Conservation (phyloP, 2,329 filamentous ascomycete genomes). For the Drechslerella coelobrocha region DNA sequence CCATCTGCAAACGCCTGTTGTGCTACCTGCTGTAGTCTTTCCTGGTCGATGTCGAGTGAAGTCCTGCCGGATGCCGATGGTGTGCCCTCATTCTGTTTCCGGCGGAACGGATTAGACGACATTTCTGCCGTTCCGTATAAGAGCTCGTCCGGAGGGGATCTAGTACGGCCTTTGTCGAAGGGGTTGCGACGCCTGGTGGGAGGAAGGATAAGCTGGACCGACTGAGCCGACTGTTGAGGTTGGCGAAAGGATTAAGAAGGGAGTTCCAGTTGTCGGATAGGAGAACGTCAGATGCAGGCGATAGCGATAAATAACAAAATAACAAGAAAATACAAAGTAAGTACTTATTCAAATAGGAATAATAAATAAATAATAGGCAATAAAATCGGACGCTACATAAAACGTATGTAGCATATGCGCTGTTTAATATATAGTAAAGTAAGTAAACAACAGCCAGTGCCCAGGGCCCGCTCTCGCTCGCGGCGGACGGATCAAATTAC, state of each 20-base stretch:
- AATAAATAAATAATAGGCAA: no score
- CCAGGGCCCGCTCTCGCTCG: no score
- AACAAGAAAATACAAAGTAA: no score
- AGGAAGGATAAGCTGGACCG: no score
- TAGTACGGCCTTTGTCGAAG: no score
- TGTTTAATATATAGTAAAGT: no score
- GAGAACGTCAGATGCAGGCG: slow-evolving; percentile 8
- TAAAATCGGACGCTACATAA: no score
- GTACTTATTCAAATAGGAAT: no score
- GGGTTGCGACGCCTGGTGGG: not conserved
- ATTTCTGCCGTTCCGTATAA: slow-evolving; percentile 50
- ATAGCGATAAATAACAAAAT: slow-evolving; percentile 3
- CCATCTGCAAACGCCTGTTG: slow-evolving; percentile 50
- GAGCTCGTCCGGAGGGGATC: not conserved
- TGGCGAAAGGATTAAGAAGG: not conserved
- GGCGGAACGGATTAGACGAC: slow-evolving; percentile 50
- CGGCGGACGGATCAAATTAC: no score
- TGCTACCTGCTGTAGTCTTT: slow-evolving; percentile 46
- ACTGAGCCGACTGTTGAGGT: not conserved
- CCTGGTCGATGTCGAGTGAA: slow-evolving; percentile 46
- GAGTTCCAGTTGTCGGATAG: not conserved
- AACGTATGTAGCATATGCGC: no score
- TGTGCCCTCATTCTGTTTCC: slow-evolving; percentile 42
- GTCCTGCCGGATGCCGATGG: slow-evolving; percentile 42
- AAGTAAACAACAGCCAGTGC: no score